Conservation (phyloP, 768 basidiomycete species). For the Boletus sensibilis region DNA sequence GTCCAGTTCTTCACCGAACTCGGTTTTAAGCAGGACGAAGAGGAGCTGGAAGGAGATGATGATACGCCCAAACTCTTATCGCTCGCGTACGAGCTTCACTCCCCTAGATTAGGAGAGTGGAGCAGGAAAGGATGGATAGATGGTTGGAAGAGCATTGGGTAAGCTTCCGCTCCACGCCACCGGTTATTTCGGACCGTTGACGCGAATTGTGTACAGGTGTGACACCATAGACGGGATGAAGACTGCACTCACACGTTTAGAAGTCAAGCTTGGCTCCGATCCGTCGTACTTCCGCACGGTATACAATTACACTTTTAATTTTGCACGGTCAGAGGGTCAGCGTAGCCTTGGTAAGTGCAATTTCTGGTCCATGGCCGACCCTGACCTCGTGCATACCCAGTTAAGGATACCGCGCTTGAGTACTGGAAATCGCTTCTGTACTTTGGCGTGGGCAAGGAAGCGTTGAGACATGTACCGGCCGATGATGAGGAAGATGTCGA, state of each 20-base stretch:
- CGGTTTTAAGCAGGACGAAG: slow-evolving; percentile 30
- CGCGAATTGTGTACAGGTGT: slow-evolving; percentile 41
- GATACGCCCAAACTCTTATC: slow-evolving; percentile 76
- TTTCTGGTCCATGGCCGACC: not conserved
- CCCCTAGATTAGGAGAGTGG: slow-evolving; percentile 73
- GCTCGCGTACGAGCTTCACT: slow-evolving; percentile 79
- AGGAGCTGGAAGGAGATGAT: slow-evolving; percentile 67
- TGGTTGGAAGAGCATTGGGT: slow-evolving; percentile 78
- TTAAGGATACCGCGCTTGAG: slow-evolving; percentile 65
- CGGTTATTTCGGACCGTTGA: slow-evolving; percentile 7
- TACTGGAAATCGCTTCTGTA: slow-evolving; percentile 80
- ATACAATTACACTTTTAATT: slow-evolving; percentile 79
- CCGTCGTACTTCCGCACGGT: slow-evolving; percentile 71
- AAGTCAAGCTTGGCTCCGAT: slow-evolving; percentile 60
- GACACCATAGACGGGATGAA: slow-evolving; percentile 68
- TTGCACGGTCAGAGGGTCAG: slow-evolving; percentile 73
- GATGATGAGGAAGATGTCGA: slow-evolving; percentile 50
- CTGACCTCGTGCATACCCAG: slow-evolving; percentile 35
- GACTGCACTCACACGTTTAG: slow-evolving; percentile 49
- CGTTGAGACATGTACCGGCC: slow-evolving; percentile 45
- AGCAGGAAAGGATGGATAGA: slow-evolving; percentile 68
- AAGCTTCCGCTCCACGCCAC: slow-evolving; percentile 24
- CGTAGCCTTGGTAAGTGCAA: slow-evolving; percentile 66
- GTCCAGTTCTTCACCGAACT: slow-evolving; percentile 57
- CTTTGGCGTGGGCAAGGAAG: slow-evolving; percentile 66